Evolutionary conservation across 192 early-diverging fungal species (phyloP).

Genomic region (Coemansia sp.): DNA sequence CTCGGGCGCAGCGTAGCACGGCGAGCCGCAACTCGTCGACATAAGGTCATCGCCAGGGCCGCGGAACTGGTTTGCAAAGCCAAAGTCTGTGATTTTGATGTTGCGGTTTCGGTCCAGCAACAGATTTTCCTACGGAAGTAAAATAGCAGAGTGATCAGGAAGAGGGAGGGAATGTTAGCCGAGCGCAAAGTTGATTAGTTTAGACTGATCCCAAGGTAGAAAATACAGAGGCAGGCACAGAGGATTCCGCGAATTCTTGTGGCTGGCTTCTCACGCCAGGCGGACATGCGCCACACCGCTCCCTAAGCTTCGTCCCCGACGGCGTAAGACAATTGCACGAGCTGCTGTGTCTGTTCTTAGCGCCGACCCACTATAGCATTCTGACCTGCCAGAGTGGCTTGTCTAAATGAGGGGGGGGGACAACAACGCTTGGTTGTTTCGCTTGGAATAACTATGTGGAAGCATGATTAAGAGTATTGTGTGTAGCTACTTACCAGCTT

Average conservation of each 20-base stretch:
- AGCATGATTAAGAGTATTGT: neutral
- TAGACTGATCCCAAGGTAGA: neutral
- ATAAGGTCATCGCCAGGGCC: constrained; percentile 76
- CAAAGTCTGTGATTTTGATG: constrained; percentile 98
- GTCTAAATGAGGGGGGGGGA: neutral
- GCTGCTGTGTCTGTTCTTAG: neutral
- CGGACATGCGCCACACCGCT: constrained; percentile 10
- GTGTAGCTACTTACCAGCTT: constrained; percentile 70
- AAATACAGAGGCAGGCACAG: neutral
- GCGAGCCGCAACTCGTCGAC: constrained; percentile 94
- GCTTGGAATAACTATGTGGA: neutral
- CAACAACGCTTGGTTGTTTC: neutral
- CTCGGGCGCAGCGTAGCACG: constrained; percentile 98
- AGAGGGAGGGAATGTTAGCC: neutral
- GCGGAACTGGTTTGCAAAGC: constrained; percentile 90
- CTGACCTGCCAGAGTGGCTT: neutral
- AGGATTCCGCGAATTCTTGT: neutral
- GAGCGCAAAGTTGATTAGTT: neutral
- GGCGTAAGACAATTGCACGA: constrained; percentile 8
- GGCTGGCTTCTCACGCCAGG: neutral
- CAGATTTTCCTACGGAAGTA: constrained; percentile 75
- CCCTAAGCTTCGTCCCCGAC: constrained; percentile 5
- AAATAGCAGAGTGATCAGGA: neutral
- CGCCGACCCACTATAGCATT: neutral
- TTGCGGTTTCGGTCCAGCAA: constrained; percentile 88